Base-by-base conservation (phyloP, 1,284 basidiomycete genomes). In the Ganoderma multipileum region DNA sequence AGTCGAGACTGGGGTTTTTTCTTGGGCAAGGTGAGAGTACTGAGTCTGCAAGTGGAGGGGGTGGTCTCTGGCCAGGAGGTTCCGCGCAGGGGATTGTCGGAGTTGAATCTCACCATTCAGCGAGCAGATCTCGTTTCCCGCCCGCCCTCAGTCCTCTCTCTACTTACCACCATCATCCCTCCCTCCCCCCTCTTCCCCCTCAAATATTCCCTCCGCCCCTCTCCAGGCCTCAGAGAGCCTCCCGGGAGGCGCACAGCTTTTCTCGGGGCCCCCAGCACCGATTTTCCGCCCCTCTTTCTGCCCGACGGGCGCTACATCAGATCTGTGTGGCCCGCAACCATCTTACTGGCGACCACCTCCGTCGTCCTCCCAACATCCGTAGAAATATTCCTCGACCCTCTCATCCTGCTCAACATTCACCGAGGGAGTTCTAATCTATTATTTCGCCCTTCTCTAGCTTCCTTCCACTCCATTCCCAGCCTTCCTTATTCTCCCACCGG, bases 41-140 rank as follows among this genome's bases (percentile, higher is more conserved):
- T 2, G 5, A 3, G 47, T n/a, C 16, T 55, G 54, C 26, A 18
- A 30, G 52, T 63, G 61, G 68, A 39, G 68, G 68, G 64, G 61
- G 65, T 33, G 55, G 55, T 57, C 55, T 30, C 8, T 66, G 71
- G 67, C 68, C 66, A 75, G 72, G 72, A 70, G 68, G 68, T 72
- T 74, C 72, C 66, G 67, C 72, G 72, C 71, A 72, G 71, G 67
- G 68, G 30, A 63, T 59, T 58, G 74, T 76, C 74, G 74, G 74
- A 76, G 74, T 76, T 76, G 68, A 72, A 76, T 76, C 73, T 71
- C 72, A 72, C 72, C 68, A 67, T 76, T 73, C 73, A 74, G 70
- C 71, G 71, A 73, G 71, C 72, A 74, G 75, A 74, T 73, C 72
- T 69, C 70, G 61, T 52, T 50, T 30, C 61, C 47, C 42, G 41